Percentiles rank a stretch among this genome's conserved stretches.
phyloP scores from a whole-genome alignment of 805 yeast genomes.

The Yarrowia alimentaria region DNA sequence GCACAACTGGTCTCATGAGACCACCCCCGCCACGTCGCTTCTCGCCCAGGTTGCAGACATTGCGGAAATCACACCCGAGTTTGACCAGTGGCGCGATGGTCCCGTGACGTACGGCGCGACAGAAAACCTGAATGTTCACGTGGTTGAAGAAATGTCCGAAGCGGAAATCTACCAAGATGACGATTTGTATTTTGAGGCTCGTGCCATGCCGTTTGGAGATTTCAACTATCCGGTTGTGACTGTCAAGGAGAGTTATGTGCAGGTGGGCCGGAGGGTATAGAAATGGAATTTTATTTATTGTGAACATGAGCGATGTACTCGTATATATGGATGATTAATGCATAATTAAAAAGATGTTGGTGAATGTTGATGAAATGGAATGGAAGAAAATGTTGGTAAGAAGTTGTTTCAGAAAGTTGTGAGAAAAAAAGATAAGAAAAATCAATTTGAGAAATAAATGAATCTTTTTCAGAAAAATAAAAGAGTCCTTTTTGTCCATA shows the following conservation, averaged over 20 bases:
- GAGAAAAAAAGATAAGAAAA: too few relatives aligned
- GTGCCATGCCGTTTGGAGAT: conserved; percentile 42
- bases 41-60: conserved; percentile 7
- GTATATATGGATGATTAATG: too few relatives aligned
- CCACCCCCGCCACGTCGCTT: not conserved
- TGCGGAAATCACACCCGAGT: conserved; percentile 1
- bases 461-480: too few relatives aligned
- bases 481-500: too few relatives aligned
- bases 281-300: too few relatives aligned
- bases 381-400: too few relatives aligned
- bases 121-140: conserved; percentile 1
- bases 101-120: conserved; percentile 28
- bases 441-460: too few relatives aligned
- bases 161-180: conserved; percentile 39
- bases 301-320: too few relatives aligned
- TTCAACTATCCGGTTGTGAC: conserved; percentile 46
- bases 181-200: conserved; percentile 39
- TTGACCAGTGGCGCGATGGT: conserved; percentile 5
- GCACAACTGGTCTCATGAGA: not conserved
- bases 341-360: too few relatives aligned
- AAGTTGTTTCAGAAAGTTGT: conserved; percentile 26
- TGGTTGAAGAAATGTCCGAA: conserved; percentile 29
- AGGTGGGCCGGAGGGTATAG: not conserved
- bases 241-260: conserved; percentile 36
- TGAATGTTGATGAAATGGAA: too few relatives aligned